Base-by-base conservation (phyloP, 2,329 filamentous ascomycete species). In the Aspergillus hiratsukae region DNA sequence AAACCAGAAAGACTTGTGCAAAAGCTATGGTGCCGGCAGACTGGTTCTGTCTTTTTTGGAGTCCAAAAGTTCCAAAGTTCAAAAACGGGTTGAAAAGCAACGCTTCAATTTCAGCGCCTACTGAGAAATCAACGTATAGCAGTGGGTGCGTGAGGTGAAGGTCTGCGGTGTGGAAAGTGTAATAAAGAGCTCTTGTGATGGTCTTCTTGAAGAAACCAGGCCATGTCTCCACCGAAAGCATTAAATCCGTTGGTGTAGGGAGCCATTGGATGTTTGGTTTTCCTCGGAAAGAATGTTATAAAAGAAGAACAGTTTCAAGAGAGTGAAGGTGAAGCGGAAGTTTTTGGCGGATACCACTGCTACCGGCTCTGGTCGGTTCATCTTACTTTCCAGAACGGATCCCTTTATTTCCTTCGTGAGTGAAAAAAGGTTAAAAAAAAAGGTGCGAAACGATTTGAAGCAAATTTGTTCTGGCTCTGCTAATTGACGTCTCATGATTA, bases 341-440 rank as follows among this genome's bases (percentile, higher is more conserved):
- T 27, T 6, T 25, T 23, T 14, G 10, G 23, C 11, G 52, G 3
- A 43, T 54, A 14, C 45, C 52, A 49, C 45, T 54, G 46, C 52
- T 40, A 49, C 21, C 43, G 43, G 45, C 29, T 37, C 29, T 54
- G 52, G 19, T 37, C 45, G 52, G 25, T 46, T 27, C 2, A 7
- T 28, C 52, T 29, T 54, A 54, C 40, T 54, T 7, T 54, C 52
- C 21, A 54, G 45, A 54, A 54, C 52, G 52, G 52, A 49, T 54
- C 43, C 45, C 52, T 54, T 54, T 54, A 40, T 54, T 54, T 54
- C 52, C 52, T 54, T 49, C 31, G 46, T 49, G 46, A 54, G 52
- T 48, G 46, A 54, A 54, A 54, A 54, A 49, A 49, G 46, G 35
- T 54, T 40, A 54, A 49, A 54, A 53, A n/a, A 53, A 48, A 53